Percentiles rank a stretch among this genome's conserved stretches.
These are phyloP conservation scores for Gossypium ekmanianum DNA, from an alignment of 345 rosid genomes.

Conservation along the genomic window DNA sequence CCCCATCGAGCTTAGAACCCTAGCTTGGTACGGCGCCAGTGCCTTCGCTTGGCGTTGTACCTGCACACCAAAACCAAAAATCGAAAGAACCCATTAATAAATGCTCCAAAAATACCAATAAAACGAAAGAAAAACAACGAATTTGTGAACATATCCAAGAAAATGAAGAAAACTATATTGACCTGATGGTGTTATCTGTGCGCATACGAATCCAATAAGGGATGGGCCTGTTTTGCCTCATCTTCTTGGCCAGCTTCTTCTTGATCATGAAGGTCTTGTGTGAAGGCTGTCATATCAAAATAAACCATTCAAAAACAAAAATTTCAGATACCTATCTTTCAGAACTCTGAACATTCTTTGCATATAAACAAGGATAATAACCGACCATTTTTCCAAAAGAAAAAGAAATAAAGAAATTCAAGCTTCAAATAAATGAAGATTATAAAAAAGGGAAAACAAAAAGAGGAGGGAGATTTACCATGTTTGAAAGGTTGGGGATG, in stretches of 20 bases:
- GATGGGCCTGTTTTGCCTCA: conserved; percentile 76
- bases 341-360: not conserved
- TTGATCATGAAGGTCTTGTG: conserved; percentile 83
- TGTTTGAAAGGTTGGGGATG: not conserved
- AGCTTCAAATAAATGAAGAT: not conserved
- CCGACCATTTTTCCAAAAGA: not conserved
- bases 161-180: not conserved
- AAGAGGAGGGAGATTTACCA: not conserved
- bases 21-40: conserved; percentile 33
- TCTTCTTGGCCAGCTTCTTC: conserved; percentile 81
- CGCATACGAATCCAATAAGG: conserved; percentile 74
- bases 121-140: not conserved
- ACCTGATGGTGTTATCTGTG: conserved; percentile 72
- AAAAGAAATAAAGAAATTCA: not conserved
- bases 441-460: not conserved
- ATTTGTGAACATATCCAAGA: not conserved
- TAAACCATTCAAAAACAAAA: not conserved
- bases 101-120: not conserved
- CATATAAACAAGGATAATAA: not conserved
- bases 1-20: not conserved
- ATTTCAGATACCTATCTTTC: not conserved
- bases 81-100: not conserved
- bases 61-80: conserved; percentile 24
- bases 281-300: conserved; percentile 56
- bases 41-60: conserved; percentile 68